A percentile compares a stretch with the other conserved stretches of the same genome.
Conservation (phyloP, 306 rosid genomes). For the Trifolium subterraneum region DNA sequence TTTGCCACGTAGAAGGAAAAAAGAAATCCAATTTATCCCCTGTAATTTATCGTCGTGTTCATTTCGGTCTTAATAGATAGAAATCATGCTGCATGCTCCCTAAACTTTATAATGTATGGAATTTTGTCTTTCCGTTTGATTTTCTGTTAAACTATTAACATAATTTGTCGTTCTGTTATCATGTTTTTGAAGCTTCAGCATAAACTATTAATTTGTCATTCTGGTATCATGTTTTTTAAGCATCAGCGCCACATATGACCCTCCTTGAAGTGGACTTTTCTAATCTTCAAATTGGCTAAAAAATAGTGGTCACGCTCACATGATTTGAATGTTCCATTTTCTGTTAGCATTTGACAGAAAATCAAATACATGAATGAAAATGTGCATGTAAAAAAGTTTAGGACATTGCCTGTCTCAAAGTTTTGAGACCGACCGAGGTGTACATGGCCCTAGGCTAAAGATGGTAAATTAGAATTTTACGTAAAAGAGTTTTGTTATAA, state of each 20-base stretch:
- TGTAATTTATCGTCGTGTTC: background rate
- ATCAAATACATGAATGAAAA: conserved; percentile 3
- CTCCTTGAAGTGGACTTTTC: background rate
- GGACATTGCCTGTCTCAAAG: background rate
- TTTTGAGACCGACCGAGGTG: background rate
- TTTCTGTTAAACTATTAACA: background rate
- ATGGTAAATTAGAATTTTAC: conserved; percentile 5
- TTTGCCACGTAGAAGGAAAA: conserved; percentile 3
- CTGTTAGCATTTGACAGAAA: background rate
- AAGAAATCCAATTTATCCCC: background rate
- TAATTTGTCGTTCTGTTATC: background rate
- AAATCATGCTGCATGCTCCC: background rate
- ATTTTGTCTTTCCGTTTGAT: background rate
- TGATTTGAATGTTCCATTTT: background rate
- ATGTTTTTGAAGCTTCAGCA: conserved; percentile 6
- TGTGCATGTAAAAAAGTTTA: background rate
- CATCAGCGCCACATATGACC: background rate
- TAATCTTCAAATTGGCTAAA: background rate
- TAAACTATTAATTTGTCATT: background rate
- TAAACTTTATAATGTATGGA: conserved; percentile 2
- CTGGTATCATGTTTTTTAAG: background rate
- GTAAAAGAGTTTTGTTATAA: background rate
- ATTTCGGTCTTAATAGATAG: conserved; percentile 5
- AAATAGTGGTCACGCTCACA: background rate
- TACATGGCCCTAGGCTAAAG: background rate